Evolutionary conservation across 108 stramenopile species (phyloP), one percentile per base, ranked within the genome.

Genomic region (Phaeodactylum tricornutum): DNA sequence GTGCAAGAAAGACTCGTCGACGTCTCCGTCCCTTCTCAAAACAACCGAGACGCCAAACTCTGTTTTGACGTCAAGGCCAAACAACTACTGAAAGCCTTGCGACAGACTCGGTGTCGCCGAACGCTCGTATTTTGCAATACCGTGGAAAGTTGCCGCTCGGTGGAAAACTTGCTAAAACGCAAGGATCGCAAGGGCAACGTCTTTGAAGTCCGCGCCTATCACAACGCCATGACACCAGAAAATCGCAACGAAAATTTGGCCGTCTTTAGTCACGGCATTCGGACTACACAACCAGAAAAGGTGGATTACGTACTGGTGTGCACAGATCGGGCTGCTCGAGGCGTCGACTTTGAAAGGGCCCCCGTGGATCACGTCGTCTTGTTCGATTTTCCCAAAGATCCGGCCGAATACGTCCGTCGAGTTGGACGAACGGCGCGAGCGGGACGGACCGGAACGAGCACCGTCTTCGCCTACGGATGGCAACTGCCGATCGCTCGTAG

Each of bases 91-190:
- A 71, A 81, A 55, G 71, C 86, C 1, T 58, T 95, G 19, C 61
- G 82, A 4, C 52, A 66, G 14, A 68, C 65, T 21, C 65, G 81
- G 19, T 84, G 79, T 40, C 54, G 68, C n/a, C 74, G 90, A 36
- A 93, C 96, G 2, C 64, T 97, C 19, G 64, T 97, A 31, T 97
- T 96, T 64, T 97, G 96, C 67, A 97, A 97, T 79, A 94, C 96
- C 5, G 91, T 97, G 28, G 89, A 94, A 51, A 74, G 64, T 12
- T 95, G 94, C 55, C 86, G 94, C 1, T 52, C 56, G 33, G 94
- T 95, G 22, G 96, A 97, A 68, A 97, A 97, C 50, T 52, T 76
- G 7, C 64, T 97, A 15, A 74, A 71, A 25, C 59, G 96, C 24
- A 73, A 73, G 28, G 93, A 94, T 70, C 74, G 90, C 22, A 43